phyloP scores from a whole-genome alignment of 192 early-diverging fungal genomes.

The Linnemannia exigua region DNA sequence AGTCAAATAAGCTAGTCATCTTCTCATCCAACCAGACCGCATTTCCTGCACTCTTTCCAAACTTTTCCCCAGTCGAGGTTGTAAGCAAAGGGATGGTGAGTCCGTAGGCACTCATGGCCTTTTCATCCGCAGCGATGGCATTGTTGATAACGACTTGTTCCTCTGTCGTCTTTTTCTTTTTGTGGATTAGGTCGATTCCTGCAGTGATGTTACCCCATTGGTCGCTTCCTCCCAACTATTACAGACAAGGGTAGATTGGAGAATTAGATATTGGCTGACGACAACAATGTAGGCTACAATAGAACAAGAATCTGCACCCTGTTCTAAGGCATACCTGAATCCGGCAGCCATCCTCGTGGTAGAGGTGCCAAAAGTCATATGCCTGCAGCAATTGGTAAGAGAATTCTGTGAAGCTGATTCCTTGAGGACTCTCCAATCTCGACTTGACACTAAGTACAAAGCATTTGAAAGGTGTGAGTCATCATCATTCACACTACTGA shows the following conservation, averaged over 20 bases:
- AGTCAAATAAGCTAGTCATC: slow-evolving; percentile 86
- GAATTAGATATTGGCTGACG: neutral
- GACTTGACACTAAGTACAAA: slow-evolving; percentile 79
- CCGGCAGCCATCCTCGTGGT: slow-evolving; percentile 70
- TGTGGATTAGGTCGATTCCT: slow-evolving; percentile 92
- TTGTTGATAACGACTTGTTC: slow-evolving; percentile 44
- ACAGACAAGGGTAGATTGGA: neutral
- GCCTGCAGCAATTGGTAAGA: slow-evolving; percentile 96
- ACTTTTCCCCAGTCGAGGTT: slow-evolving; percentile 93
- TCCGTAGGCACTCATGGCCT: slow-evolving; percentile 74
- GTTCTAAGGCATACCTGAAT: slow-evolving; percentile 68
- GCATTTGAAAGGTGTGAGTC: neutral
- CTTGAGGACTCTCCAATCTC: slow-evolving; percentile 82
- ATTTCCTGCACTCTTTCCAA: slow-evolving; percentile 98
- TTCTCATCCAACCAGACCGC: slow-evolving; percentile 92
- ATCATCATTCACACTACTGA: neutral
- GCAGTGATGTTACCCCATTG: slow-evolving; percentile 99
- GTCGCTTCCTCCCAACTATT: slow-evolving; percentile 91
- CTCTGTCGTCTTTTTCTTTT: slow-evolving; percentile 58
- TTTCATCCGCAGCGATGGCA: neutral
- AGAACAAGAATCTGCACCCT: neutral
- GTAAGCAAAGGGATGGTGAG: slow-evolving; percentile 91
- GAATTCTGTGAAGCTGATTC: slow-evolving; percentile 97
- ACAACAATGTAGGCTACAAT: no score
- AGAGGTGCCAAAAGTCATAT: slow-evolving; percentile 93